These are phyloP conservation scores for Fusarium nanum DNA, from an alignment of 2,329 filamentous ascomycete genomes.

Conservation along the genomic window DNA sequence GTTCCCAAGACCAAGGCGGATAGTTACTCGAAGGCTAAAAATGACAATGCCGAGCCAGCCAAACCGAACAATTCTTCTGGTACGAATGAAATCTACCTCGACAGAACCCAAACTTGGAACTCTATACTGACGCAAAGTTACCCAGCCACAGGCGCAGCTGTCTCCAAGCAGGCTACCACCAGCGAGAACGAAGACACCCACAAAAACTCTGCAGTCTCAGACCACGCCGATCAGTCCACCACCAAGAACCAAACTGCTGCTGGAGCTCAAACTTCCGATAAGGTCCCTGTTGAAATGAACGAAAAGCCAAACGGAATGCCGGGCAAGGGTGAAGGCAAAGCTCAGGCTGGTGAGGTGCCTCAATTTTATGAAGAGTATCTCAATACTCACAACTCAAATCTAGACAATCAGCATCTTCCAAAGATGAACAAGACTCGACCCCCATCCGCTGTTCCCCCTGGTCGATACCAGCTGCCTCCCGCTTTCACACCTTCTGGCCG, in stretches of 20 bases:
- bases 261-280: constrained; percentile 21
- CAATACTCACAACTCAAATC: constrained; percentile 16
- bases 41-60: constrained; percentile 4
- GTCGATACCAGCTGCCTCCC: constrained; percentile 58
- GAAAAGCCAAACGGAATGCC: constrained; percentile 36
- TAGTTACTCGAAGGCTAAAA: constrained; percentile 25
- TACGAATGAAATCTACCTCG: constrained; percentile 32
- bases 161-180: constrained; percentile 28
- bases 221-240: constrained; percentile 43
- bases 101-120: not conserved
- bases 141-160: constrained; percentile 23
- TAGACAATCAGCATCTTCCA: constrained; percentile 29
- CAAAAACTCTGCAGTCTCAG: constrained; percentile 29
- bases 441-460: constrained; percentile 49
- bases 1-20: constrained; percentile 23
- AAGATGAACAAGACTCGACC: constrained; percentile 44
- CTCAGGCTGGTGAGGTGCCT: constrained; percentile 32
- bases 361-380: not conserved
- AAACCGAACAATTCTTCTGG: constrained; percentile 36
- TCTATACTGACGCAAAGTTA: constrained; percentile 29
- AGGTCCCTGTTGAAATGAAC: constrained; percentile 4
- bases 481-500: constrained; percentile 55
- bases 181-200: constrained; percentile 29
- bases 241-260: constrained; percentile 19
- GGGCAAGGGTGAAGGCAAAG: constrained; percentile 29